Evolutionary conservation across 306 rosid species (phyloP).

Genomic region (Argentina anserina): DNA sequence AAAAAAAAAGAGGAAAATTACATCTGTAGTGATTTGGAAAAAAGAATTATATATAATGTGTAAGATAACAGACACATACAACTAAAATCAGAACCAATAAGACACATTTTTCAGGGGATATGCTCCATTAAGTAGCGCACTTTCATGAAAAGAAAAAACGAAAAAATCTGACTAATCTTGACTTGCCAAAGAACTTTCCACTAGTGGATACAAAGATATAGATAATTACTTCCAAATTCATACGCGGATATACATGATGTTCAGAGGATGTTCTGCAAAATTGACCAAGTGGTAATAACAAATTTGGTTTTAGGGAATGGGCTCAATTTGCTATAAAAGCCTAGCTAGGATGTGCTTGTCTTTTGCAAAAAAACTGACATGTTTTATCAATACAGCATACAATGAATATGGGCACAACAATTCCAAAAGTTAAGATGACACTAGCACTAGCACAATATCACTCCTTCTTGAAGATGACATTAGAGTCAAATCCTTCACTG

Average conservation of each 20-base stretch:
- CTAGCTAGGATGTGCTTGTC: neutral
- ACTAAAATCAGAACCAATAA: neutral
- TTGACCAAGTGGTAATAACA: neutral
- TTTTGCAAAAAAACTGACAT: neutral
- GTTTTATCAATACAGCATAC: neutral
- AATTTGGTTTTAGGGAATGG: neutral
- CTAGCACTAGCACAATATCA: no score
- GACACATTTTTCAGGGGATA: neutral
- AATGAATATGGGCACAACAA: neutral
- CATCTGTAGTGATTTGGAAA: no score
- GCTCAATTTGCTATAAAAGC: neutral
- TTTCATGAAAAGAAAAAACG: neutral
- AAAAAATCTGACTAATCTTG: no score
- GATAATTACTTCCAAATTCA: no score
- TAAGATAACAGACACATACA: neutral
- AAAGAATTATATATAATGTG: neutral
- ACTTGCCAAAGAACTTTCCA: no score
- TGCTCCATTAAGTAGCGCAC: neutral
- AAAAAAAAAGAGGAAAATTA: neutral
- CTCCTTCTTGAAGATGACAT: no score
- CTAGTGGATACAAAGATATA: neutral
- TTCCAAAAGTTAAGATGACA: no score
- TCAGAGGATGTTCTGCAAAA: neutral
- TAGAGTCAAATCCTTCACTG: neutral
- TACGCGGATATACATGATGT: no score